Conservation (phyloP, 2,329 filamentous ascomycete genomes). For the Fusarium ramigenum region DNA sequence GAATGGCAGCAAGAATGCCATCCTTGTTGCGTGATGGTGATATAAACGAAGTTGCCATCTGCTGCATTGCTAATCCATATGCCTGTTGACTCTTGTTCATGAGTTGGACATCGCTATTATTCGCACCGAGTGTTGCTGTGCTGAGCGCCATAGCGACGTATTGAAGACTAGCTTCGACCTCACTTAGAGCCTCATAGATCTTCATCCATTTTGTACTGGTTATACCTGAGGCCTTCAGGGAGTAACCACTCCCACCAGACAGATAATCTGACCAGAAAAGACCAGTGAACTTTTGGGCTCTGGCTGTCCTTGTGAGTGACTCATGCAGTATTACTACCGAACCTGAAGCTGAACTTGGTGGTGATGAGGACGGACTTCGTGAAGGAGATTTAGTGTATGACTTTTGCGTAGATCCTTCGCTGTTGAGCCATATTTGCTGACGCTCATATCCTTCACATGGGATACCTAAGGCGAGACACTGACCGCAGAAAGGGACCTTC, state of each 20-base stretch:
- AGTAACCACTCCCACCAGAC: conserved; percentile 4
- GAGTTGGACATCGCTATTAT: not conserved
- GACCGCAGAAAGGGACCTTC: not conserved
- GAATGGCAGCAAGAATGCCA: not conserved
- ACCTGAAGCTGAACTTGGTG: accelerated
- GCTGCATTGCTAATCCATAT: conserved; percentile 2
- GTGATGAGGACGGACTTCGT: not conserved
- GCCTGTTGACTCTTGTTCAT: conserved; percentile 2
- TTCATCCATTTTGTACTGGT: not conserved
- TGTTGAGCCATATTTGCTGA: conserved; percentile 16
- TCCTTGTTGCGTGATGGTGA: not conserved
- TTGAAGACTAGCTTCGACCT: not conserved
- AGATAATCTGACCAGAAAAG: conserved; percentile 21
- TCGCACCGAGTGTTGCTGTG: not conserved
- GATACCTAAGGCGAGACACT: conserved; percentile 3
- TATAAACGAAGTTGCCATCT: not conserved
- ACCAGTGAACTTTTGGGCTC: conserved; percentile 14
- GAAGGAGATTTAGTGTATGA: not conserved
- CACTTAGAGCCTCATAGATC: not conserved
- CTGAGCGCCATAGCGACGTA: conserved; percentile 19
- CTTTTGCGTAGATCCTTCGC: not conserved
- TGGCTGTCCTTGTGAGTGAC: not conserved
- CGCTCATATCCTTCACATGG: conserved; percentile 7
- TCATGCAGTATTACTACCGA: not conserved
- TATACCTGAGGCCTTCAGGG: not conserved